phyloP scores from a whole-genome alignment of 768 basidiomycete genomes.

The Rhodocollybia butyracea region DNA sequence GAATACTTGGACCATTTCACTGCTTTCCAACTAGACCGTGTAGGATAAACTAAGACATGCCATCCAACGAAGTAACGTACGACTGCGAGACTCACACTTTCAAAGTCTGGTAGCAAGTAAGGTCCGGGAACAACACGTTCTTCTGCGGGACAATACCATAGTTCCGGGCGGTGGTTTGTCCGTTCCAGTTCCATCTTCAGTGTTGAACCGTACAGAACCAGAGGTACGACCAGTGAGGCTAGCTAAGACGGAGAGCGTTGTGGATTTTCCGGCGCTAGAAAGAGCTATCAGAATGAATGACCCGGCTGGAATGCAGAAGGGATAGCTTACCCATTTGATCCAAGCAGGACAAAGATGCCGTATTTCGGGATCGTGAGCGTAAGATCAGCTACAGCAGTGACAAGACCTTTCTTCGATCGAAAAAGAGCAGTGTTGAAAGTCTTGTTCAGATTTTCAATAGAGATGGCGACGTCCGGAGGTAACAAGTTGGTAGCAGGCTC shows the following conservation, averaged over 20 bases:
- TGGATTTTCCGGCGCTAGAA: constrained; percentile 73
- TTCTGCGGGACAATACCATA: constrained; percentile 78
- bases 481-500: constrained; percentile 16
- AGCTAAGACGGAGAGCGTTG: constrained; percentile 62
- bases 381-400: constrained; percentile 65
- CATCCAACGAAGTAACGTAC: background rate
- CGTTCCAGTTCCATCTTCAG: constrained; percentile 40
- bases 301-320: background rate
- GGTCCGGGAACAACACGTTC: constrained; percentile 77
- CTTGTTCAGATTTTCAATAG: constrained; percentile 58
- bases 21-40: constrained; percentile 52
- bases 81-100: constrained; percentile 29
- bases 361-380: constrained; percentile 65
- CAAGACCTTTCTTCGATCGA: constrained; percentile 38
- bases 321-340: constrained; percentile 58
- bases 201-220: constrained; percentile 49
- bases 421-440: constrained; percentile 51
- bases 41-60: background rate
- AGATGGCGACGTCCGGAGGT: constrained; percentile 50
- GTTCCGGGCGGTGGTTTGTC: constrained; percentile 57
- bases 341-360: constrained; percentile 77
- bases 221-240: constrained; percentile 56
- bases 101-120: constrained; percentile 72
- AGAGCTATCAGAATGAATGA: background rate
- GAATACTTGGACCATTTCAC: constrained; percentile 60